Evolutionary conservation across 208 protist genomes (phyloP).

Genomic region (Leishmania martiniquensis): DNA sequence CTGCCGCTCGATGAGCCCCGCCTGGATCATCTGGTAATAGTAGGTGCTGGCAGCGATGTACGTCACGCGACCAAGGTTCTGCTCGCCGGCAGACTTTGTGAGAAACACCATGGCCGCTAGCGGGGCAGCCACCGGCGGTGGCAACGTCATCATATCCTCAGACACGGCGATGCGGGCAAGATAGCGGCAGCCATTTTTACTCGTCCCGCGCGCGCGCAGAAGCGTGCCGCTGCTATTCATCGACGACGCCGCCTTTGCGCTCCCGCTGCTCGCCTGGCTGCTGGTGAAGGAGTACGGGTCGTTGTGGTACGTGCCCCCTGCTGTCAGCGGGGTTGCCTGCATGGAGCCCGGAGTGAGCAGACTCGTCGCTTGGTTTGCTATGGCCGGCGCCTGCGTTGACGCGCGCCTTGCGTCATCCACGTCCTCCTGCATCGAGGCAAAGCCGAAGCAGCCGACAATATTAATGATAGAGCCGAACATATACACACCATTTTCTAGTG

Average conservation of each 20-base stretch:
- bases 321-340: slow-evolving; percentile 4
- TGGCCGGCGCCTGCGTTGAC: slow-evolving; percentile 13
- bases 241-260: slow-evolving; percentile 1
- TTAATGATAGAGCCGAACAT: slow-evolving; percentile 72
- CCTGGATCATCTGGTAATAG: slow-evolving; percentile 77
- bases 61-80: slow-evolving; percentile 81
- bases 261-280: slow-evolving; percentile 27
- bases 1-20: slow-evolving; percentile 59
- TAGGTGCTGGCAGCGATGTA: slow-evolving; percentile 84
- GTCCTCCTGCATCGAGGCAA: slow-evolving; percentile 81
- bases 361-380: slow-evolving; percentile 19
- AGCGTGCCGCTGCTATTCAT: slow-evolving; percentile 22
- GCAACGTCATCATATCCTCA: slow-evolving; percentile 41
- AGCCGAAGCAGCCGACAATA: slow-evolving; percentile 87
- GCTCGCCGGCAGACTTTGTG: slow-evolving; percentile 87
- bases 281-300: slow-evolving; percentile 41
- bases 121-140: slow-evolving; percentile 72
- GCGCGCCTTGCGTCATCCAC: slow-evolving; percentile 34
- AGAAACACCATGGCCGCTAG: slow-evolving; percentile 84
- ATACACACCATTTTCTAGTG: slow-evolving; percentile 63
- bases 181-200: slow-evolving; percentile 14
- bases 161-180: slow-evolving; percentile 11
- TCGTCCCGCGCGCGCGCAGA: slow-evolving; percentile 17
- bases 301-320: slow-evolving; percentile 35
- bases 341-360: slow-evolving; percentile 25